Evolutionary conservation across 306 rosid species (phyloP).

Genomic region (Aeschynomene evenia): DNA sequence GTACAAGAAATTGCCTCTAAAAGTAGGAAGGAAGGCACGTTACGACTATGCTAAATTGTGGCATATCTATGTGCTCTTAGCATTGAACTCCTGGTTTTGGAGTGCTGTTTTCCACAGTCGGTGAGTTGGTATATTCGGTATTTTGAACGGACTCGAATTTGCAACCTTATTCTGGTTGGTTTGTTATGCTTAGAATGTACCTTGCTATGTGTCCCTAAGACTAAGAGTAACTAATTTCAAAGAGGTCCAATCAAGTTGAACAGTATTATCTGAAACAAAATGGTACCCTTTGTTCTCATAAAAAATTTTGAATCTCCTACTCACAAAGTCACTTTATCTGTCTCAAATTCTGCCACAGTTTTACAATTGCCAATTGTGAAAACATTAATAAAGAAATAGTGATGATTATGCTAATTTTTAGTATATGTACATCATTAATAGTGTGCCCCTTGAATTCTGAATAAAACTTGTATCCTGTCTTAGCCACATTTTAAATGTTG

Average conservation of each 20-base stretch:
- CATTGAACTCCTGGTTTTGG: conserved; percentile 73
- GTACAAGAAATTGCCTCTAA: conserved; percentile 57
- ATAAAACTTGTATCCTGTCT: neutral
- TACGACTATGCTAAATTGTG: conserved; percentile 62
- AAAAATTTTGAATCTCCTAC: neutral
- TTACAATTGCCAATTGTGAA: neutral
- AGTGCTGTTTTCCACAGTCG: conserved; percentile 70
- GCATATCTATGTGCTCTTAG: conserved; percentile 58
- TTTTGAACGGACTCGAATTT: neutral
- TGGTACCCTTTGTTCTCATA: neutral
- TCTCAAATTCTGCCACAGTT: neutral
- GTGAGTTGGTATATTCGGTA: conserved; percentile 38
- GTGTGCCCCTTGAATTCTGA: neutral
- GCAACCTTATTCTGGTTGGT: neutral
- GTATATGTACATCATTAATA: neutral
- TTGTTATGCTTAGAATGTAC: neutral
- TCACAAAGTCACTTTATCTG: neutral
- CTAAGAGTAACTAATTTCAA: neutral
- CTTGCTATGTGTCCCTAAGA: neutral
- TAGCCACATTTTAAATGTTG: neutral
- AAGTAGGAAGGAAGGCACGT: conserved; percentile 49
- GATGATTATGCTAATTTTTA: neutral
- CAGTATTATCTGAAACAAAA: neutral
- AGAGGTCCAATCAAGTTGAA: neutral
- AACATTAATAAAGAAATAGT: neutral